Base-by-base conservation (phyloP, 164 flowering plant genomes). In the Chloranthus sessilifolius region DNA sequence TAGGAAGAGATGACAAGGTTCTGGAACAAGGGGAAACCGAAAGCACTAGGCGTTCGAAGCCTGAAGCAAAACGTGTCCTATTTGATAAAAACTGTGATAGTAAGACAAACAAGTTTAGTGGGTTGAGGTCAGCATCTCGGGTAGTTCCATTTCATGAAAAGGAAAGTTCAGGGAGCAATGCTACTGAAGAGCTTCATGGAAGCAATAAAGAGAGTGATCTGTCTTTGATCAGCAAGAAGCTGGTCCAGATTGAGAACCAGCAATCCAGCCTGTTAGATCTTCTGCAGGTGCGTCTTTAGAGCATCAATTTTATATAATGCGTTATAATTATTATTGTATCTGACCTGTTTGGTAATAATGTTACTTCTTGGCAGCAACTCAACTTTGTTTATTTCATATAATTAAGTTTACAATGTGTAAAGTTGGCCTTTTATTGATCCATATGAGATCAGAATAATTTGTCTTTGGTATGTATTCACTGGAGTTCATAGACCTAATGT, bases 231-330 rank as follows among this genome's bases (percentile, higher is more conserved):
- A 79, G 85, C 3, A 71, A 70, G 54, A 94, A 88, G 53, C 88
- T 88, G 53, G 64, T 69, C 63, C 94, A 82, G 63, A 88, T 88
- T 62, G 96, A 88, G 61, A 75, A 68, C 39, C 94, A 85, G 67
- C 96, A 88, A 58, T 72, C 88, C 37, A 77, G 71, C 65, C 67
- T 88, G 31, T 36, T 82, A 20, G 91, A 88, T 58, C 78, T 85
- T 53, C 71, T 88, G 30, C 90, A 85, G 90, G 96, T 87, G 60
- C 50, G 72, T 47, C 40, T 52, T 36, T 40, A n/a, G n/a, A n/a
- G n/a, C n/a, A n/a, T n/a, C n/a, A n/a, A n/a, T n/a, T n/a, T n/a
- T n/a, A n/a, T n/a, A n/a, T n/a, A n/a, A n/a, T n/a, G n/a, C n/a
- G n/a, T n/a, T n/a, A n/a, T n/a, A n/a, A n/a, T n/a, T n/a, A n/a